A percentile compares a stretch with the other conserved stretches of the same genome.
Conservation (phyloP, 306 rosid species). For the Gastrolobium bilobum region DNA sequence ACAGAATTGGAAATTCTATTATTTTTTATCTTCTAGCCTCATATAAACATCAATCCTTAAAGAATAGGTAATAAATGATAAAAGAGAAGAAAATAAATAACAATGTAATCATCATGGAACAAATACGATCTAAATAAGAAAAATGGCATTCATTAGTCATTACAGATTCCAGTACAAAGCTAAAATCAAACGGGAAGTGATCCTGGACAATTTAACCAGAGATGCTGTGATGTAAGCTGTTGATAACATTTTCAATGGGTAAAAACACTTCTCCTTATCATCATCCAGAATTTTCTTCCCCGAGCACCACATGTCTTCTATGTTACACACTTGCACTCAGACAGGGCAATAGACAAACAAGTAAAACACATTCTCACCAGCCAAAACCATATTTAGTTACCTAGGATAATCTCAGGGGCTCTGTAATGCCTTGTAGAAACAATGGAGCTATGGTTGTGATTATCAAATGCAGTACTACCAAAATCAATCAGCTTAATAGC, state of each 20-base stretch:
- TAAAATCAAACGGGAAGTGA: background rate
- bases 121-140: background rate
- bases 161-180: background rate
- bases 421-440: slow-evolving; percentile 98
- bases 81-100: slow-evolving; percentile 8
- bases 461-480: slow-evolving; percentile 94
- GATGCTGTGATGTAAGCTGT: background rate
- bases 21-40: background rate
- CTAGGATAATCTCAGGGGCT: slow-evolving; percentile 98
- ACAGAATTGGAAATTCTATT: slow-evolving; percentile 8
- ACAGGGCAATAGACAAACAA: slow-evolving; percentile 46
- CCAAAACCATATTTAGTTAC: slow-evolving; percentile 71
- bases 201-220: slow-evolving; percentile 12
- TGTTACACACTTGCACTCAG: slow-evolving; percentile 38
- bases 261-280: slow-evolving; percentile 17
- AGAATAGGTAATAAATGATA: slow-evolving; percentile 1
- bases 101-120: background rate
- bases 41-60: background rate
- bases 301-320: slow-evolving; percentile 25
- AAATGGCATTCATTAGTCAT: slow-evolving; percentile 2
- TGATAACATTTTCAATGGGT: slow-evolving; percentile 18
- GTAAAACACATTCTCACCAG: slow-evolving; percentile 51
- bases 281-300: background rate
- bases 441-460: slow-evolving; percentile 92
- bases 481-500: slow-evolving; percentile 99